These are phyloP conservation scores for Cryptococcus maquisensis DNA, from an alignment of 1,284 basidiomycete genomes.

Conservation along the genomic window DNA sequence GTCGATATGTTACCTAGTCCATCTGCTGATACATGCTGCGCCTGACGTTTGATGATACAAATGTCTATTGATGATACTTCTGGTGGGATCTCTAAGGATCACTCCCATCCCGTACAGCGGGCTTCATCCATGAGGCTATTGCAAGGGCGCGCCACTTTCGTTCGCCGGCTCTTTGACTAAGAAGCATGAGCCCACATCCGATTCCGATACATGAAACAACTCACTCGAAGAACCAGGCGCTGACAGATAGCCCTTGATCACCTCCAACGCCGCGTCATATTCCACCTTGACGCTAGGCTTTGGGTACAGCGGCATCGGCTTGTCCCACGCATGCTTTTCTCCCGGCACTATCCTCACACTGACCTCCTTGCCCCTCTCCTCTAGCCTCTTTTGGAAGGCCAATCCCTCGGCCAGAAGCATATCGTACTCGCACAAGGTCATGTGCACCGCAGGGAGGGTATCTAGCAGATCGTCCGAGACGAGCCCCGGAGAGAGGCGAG, in stretches of 20 bases:
- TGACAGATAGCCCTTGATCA: conserved; percentile 13
- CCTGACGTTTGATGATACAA: too few species aligned
- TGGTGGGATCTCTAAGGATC: too few species aligned
- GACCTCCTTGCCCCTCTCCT: conserved; percentile 16
- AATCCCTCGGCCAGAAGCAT: conserved; percentile 23
- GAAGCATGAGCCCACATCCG: neutral
- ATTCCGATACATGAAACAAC: too few species aligned
- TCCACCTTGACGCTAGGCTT: conserved; percentile 20
- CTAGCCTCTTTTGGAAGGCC: conserved; percentile 16
- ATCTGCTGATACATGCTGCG: too few species aligned
- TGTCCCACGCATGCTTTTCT: conserved; percentile 32
- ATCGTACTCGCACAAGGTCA: conserved; percentile 27
- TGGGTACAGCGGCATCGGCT: conserved; percentile 12
- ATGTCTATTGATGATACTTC: too few species aligned
- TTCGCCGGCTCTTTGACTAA: neutral
- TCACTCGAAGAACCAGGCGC: neutral
- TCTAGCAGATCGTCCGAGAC: conserved; percentile 20
- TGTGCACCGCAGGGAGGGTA: conserved; percentile 18
- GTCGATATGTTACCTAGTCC: too few species aligned
- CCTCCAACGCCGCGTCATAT: conserved; percentile 19
- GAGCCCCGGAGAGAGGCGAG: conserved; percentile 22
- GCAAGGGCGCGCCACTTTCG: too few species aligned
- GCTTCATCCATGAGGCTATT: too few species aligned
- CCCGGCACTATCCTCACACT: conserved; percentile 13
- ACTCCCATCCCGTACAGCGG: too few species aligned